Conservation (phyloP, 1,284 basidiomycete genomes). For the Ustilago loliicola region DNA sequence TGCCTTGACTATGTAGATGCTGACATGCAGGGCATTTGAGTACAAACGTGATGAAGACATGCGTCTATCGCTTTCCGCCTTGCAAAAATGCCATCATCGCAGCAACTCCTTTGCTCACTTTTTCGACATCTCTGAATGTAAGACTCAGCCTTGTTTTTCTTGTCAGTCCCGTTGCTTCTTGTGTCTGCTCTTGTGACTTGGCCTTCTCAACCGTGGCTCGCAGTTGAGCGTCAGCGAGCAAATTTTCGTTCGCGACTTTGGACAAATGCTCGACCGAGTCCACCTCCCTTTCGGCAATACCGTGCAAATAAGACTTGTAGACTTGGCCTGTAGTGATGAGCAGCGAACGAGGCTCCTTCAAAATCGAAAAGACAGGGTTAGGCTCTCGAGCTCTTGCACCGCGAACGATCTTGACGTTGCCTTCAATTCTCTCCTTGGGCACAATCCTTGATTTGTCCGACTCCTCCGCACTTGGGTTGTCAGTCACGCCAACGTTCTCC, state of each 20-base stretch:
- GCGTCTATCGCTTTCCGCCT: slow-evolving; percentile 33
- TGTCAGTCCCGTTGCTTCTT: slow-evolving; percentile 70
- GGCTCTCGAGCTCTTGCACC: slow-evolving; percentile 56
- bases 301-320: slow-evolving; percentile 68
- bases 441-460: slow-evolving; percentile 29
- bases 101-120: slow-evolving; percentile 62
- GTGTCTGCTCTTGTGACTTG: slow-evolving; percentile 1
- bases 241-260: slow-evolving; percentile 46
- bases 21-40: neutral
- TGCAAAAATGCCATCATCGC: slow-evolving; percentile 51
- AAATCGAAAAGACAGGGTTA: slow-evolving; percentile 61
- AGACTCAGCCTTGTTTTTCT: slow-evolving; percentile 81
- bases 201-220: slow-evolving; percentile 27
- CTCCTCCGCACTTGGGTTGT: neutral
- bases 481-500: neutral
- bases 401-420: slow-evolving; percentile 51
- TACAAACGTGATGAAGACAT: too few relatives aligned
- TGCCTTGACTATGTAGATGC: neutral
- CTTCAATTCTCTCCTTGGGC: slow-evolving; percentile 45
- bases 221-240: slow-evolving; percentile 34
- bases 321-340: slow-evolving; percentile 63
- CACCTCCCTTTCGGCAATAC: slow-evolving; percentile 73
- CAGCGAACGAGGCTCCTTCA: slow-evolving; percentile 67
- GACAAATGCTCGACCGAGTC: slow-evolving; percentile 44
- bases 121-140: slow-evolving; percentile 84